Evolutionary conservation across 225 moss, liverwort and hornwort species (phyloP).

Genomic region (Bryoerythrophyllum caledonicum): DNA sequence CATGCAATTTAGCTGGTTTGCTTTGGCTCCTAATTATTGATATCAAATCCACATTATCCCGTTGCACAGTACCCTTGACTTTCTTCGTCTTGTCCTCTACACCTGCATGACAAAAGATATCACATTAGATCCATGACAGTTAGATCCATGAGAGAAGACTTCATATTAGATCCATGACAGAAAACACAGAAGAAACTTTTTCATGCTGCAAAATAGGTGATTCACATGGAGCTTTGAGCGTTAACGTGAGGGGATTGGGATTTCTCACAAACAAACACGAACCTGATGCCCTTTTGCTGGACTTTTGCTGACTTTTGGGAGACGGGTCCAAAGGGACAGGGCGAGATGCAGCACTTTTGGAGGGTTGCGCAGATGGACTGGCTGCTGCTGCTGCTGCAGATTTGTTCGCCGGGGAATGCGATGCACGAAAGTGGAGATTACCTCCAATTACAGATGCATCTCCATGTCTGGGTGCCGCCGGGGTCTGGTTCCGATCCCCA

Average conservation of each 20-base stretch:
- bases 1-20: constrained; percentile 37
- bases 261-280: constrained; percentile 23
- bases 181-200: background rate
- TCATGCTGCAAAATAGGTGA: background rate
- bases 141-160: background rate
- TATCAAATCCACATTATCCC: constrained; percentile 47
- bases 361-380: constrained; percentile 28
- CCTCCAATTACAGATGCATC: constrained; percentile 4
- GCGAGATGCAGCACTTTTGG: constrained; percentile 22
- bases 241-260: background rate
- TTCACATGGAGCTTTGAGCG: background rate
- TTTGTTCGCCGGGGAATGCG: constrained; percentile 27
- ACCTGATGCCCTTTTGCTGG: constrained; percentile 49
- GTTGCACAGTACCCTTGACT: constrained; percentile 29
- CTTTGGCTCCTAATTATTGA: constrained; percentile 39
- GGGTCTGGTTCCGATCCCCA: constrained; percentile 22
- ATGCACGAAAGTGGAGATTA: constrained; percentile 24
- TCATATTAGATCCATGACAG: constrained; percentile 7
- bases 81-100: constrained; percentile 32
- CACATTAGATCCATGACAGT: background rate
- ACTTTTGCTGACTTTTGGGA: constrained; percentile 35
- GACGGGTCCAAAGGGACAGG: constrained; percentile 21
- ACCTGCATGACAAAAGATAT: constrained; percentile 11
- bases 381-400: constrained; percentile 8
- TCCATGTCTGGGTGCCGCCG: constrained; percentile 35